Percentiles rank a stretch among this genome's conserved stretches.
These are phyloP conservation scores for Pythium pyrilobum DNA, from an alignment of 352 stramenopile genomes.

Conservation along the genomic window DNA sequence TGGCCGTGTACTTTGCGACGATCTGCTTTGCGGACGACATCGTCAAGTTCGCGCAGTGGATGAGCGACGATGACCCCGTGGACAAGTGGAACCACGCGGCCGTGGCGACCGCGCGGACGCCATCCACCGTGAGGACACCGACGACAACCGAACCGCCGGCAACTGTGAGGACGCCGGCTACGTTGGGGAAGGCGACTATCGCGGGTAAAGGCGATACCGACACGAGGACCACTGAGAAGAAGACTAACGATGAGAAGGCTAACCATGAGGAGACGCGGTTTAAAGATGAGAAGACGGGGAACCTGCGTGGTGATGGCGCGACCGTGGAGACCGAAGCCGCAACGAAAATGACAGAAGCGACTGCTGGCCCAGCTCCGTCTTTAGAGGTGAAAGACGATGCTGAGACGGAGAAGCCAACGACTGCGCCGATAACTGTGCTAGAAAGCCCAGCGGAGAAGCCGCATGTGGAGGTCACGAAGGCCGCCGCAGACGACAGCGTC, in stretches of 20 bases:
- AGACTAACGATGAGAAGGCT: background rate
- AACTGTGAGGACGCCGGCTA: background rate
- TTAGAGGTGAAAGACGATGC: background rate
- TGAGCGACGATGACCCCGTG: constrained; percentile 11
- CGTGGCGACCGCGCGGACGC: background rate
- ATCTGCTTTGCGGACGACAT: constrained; percentile 57
- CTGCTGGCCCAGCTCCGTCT: background rate
- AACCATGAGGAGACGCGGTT: no score
- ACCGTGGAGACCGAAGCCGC: background rate
- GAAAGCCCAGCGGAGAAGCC: no score
- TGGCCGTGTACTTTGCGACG: constrained; percentile 40
- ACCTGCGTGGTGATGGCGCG: constrained; percentile 1
- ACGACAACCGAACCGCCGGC: background rate
- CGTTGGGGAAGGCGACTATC: background rate
- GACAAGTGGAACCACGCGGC: background rate
- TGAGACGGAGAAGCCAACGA: no score
- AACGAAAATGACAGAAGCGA: background rate
- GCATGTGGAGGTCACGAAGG: no score
- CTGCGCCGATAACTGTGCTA: no score
- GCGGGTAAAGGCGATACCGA: background rate
- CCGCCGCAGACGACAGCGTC: no score
- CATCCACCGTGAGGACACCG: background rate
- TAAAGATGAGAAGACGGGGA: background rate
- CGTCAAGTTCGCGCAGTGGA: constrained; percentile 15
- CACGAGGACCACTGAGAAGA: background rate